Conservation (phyloP, 345 rosid species). For the Eucalyptus paniculata region DNA sequence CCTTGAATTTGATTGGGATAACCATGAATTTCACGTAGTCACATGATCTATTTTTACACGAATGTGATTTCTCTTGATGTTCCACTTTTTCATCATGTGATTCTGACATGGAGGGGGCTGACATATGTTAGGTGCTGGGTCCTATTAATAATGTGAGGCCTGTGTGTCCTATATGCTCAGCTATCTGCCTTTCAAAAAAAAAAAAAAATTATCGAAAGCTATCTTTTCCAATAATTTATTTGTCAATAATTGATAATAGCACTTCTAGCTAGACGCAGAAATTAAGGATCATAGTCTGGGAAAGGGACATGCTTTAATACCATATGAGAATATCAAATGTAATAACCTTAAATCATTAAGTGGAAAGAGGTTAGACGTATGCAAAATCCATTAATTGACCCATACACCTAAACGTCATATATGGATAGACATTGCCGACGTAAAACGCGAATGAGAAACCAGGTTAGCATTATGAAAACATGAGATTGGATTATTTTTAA, state of each 20-base stretch:
- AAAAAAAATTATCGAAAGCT: too few relatives aligned
- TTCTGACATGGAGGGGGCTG: not conserved
- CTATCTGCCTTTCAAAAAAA: not conserved
- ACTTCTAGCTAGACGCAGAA: not conserved
- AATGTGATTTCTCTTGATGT: fast-evolving
- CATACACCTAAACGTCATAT: not conserved
- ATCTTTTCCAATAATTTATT: not conserved
- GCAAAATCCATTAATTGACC: too few relatives aligned
- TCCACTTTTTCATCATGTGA: not conserved
- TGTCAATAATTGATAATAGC: not conserved
- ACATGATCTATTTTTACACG: not conserved
- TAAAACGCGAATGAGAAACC: not conserved
- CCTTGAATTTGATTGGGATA: not conserved
- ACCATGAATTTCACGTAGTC: not conserved
- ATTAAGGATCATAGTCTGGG: not conserved
- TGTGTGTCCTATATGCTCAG: fast-evolving
- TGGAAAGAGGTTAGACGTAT: not conserved
- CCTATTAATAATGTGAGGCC: not conserved
- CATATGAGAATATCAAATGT: fast-evolving
- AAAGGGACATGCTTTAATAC: not conserved
- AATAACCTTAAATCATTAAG: not conserved
- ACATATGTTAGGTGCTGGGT: not conserved
- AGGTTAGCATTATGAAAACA: not conserved
- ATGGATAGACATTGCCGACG: not conserved
- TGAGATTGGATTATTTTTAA: not conserved